A percentile compares a stretch with the other conserved stretches of the same genome.
These are phyloP conservation scores for Zopfia rhizophila DNA, from an alignment of 2,329 filamentous ascomycete genomes.

Conservation along the genomic window DNA sequence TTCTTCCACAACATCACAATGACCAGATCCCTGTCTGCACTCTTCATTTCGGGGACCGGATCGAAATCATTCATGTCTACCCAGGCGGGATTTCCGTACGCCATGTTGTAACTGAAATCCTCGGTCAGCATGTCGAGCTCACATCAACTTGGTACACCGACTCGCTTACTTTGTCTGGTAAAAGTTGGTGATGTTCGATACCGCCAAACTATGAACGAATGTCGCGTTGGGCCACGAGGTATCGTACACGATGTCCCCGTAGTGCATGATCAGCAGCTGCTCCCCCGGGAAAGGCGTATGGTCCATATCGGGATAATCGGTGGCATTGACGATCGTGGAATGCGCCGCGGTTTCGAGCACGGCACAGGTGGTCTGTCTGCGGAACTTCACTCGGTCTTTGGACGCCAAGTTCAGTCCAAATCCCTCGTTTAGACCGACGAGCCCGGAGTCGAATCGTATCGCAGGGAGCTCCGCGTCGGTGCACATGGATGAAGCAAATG, in stretches of 20 bases:
- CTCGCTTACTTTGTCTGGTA: too few species aligned
- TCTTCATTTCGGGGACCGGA: too few species aligned
- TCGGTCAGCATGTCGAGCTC: constrained; percentile 24
- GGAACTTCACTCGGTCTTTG: constrained; percentile 5
- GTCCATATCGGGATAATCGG: constrained; percentile 5
- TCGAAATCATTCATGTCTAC: background rate
- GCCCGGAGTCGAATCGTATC: background rate
- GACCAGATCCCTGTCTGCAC: too few species aligned
- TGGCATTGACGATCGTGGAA: constrained; percentile 4
- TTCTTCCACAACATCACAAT: too few species aligned
- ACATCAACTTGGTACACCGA: too few species aligned
- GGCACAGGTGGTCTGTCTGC: constrained; percentile 1
- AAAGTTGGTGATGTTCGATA: background rate
- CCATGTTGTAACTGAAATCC: background rate
- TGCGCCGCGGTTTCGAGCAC: background rate
- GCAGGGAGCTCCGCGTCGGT: background rate
- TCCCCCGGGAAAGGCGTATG: constrained; percentile 7
- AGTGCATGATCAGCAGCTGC: constrained; percentile 7
- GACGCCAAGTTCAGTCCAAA: background rate
- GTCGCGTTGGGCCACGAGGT: constrained; percentile 28
- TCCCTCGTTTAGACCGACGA: background rate
- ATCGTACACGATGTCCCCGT: background rate
- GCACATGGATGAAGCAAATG: background rate
- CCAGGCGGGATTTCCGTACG: background rate
- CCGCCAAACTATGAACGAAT: background rate